Evolutionary conservation across 1,284 basidiomycete genomes (phyloP).

Genomic region (Mycena citricolor): DNA sequence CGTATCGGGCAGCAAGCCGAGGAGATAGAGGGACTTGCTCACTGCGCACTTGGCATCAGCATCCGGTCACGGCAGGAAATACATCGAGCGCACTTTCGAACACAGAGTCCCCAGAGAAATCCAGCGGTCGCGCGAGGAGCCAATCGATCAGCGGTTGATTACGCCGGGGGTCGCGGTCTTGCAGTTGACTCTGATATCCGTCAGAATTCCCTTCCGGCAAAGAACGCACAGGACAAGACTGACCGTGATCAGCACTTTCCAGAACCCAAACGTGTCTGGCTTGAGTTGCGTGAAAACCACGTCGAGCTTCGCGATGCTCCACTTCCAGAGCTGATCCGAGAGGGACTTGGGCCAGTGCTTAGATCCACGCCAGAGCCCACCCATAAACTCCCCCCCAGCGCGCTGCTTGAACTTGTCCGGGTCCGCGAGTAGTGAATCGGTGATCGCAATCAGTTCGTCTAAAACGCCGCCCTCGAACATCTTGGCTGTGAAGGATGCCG

Average conservation of each 20-base stretch:
- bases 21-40: slow-evolving; percentile 64
- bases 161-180: slow-evolving; percentile 84
- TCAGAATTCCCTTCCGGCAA: slow-evolving; percentile 12
- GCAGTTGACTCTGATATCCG: slow-evolving; percentile 61
- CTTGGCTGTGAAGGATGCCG: slow-evolving; percentile 48
- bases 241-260: slow-evolving; percentile 67
- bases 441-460: slow-evolving; percentile 49
- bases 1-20: slow-evolving; percentile 59
- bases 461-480: slow-evolving; percentile 60
- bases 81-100: slow-evolving; percentile 59
- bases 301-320: slow-evolving; percentile 74
- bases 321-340: slow-evolving; percentile 72
- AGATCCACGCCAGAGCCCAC: slow-evolving; percentile 76
- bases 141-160: slow-evolving; percentile 78
- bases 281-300: slow-evolving; percentile 78
- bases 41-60: slow-evolving; percentile 42
- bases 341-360: slow-evolving; percentile 85
- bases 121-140: slow-evolving; percentile 73
- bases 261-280: slow-evolving; percentile 79
- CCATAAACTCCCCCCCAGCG: slow-evolving; percentile 78
- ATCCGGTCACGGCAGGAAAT: slow-evolving; percentile 15
- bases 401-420: slow-evolving; percentile 90
- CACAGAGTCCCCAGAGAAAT: slow-evolving; percentile 79
- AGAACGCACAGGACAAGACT: slow-evolving; percentile 23
- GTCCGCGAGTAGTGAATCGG: slow-evolving; percentile 65